A percentile compares a stretch with the other conserved stretches of the same genome.
phyloP scores from a whole-genome alignment of 2,329 filamentous ascomycete genomes.

The Chaetomium sp. region DNA sequence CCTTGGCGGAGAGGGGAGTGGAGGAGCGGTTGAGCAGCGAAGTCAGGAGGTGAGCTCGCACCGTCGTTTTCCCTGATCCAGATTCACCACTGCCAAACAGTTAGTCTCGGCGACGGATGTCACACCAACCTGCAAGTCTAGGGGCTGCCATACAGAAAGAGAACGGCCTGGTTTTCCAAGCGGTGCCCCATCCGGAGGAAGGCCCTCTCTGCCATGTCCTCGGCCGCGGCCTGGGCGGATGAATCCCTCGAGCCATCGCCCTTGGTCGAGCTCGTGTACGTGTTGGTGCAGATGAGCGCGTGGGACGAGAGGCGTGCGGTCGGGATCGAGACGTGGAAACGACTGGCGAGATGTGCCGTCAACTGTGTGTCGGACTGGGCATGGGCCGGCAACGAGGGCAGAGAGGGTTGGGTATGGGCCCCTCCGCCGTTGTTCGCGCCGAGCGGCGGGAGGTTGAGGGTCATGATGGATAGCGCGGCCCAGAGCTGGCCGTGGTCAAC shows the following conservation, averaged over 20 bases:
- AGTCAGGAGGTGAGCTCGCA: constrained; percentile 85
- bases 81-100: constrained; percentile 75
- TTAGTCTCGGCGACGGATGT: constrained; percentile 34
- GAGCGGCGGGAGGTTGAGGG: constrained; percentile 58
- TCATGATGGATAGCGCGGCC: constrained; percentile 53
- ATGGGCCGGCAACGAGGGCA: constrained; percentile 85
- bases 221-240: constrained; percentile 87
- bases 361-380: constrained; percentile 67
- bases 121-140: constrained; percentile 7
- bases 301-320: constrained; percentile 90
- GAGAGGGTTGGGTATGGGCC: constrained; percentile 78
- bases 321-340: constrained; percentile 88
- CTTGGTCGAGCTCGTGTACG: constrained; percentile 79
- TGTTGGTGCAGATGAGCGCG: constrained; percentile 89
- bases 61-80: constrained; percentile 91
- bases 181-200: constrained; percentile 83
- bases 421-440: constrained; percentile 51
- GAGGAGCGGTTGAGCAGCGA: constrained; percentile 86
- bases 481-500: constrained; percentile 33
- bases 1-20: constrained; percentile 88
- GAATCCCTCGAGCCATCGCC: constrained; percentile 92
- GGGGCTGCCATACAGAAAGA: constrained; percentile 74
- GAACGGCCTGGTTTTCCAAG: constrained; percentile 87
- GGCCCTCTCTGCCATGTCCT: constrained; percentile 85
- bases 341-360: constrained; percentile 79